Conservation (phyloP, 768 basidiomycete genomes). For the Thelephora aurantiotincta region DNA sequence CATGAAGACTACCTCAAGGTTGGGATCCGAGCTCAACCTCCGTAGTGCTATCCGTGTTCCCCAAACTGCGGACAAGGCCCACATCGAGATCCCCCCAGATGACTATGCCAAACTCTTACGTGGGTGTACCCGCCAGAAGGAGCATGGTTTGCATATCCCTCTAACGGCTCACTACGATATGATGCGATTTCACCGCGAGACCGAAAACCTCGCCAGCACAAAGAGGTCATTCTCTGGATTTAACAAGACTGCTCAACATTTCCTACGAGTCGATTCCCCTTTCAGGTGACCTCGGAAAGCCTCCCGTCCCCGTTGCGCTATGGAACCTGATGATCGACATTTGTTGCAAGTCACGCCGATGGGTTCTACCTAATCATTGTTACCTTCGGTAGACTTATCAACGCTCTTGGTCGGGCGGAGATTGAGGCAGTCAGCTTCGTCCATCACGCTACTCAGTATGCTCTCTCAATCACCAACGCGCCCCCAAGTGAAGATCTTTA, state of each 20-base stretch:
- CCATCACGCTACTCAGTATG: conserved; percentile 56
- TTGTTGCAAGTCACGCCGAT: conserved; percentile 30
- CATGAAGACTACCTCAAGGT: conserved; percentile 24
- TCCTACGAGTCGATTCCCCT: conserved; percentile 1
- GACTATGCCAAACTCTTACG: conserved; percentile 45
- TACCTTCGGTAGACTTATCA: conserved; percentile 49
- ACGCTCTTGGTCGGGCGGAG: conserved; percentile 49
- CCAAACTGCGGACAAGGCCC: conserved; percentile 32
- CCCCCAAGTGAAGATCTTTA: conserved; percentile 1
- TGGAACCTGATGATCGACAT: conserved; percentile 72
- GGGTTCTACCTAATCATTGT: conserved; percentile 36
- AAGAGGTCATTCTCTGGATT: conserved; percentile 55
- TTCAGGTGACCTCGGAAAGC: conserved; percentile 6
- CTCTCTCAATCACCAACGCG: conserved; percentile 38
- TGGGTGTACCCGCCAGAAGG: conserved; percentile 40
- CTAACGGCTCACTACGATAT: conserved; percentile 36
- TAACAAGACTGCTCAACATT: conserved; percentile 21
- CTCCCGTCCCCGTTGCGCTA: conserved; percentile 27
- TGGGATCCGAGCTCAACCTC: conserved; percentile 58
- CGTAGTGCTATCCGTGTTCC: conserved; percentile 60
- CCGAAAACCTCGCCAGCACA: conserved; percentile 31
- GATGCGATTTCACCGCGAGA: conserved; percentile 41
- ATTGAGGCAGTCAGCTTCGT: conserved; percentile 46
- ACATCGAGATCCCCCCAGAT: conserved; percentile 19
- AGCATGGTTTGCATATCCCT: conserved; percentile 18